phyloP scores from a whole-genome alignment of 257 asterid species.

The Scutellaria galericulata region DNA sequence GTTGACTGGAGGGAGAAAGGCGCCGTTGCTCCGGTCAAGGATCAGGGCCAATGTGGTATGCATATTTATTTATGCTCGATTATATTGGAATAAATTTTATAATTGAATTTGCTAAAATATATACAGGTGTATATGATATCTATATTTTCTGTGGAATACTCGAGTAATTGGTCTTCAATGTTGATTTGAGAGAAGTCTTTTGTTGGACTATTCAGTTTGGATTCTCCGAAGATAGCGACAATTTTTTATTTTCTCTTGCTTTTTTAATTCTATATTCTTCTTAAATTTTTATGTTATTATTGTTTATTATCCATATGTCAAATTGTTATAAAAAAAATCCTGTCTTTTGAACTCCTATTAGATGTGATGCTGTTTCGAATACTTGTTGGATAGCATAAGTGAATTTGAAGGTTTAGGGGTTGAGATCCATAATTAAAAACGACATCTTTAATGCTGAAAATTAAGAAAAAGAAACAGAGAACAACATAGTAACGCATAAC shows the following conservation, averaged over 20 bases:
- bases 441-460: no score
- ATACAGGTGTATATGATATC: not conserved
- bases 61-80: not conserved
- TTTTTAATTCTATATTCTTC: not conserved
- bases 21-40: conserved; percentile 80
- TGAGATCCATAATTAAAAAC: no score
- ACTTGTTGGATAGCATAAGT: no score
- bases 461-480: no score
- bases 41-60: conserved; percentile 95
- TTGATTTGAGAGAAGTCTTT: conserved; percentile 34
- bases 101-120: no score
- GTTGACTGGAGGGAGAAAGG: conserved; percentile 93
- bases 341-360: no score
- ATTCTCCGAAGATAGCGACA: conserved; percentile 12
- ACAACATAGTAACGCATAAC: no score
- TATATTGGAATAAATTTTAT: not conserved
- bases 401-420: no score
- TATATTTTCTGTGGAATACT: not conserved
- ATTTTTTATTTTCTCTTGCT: not conserved
- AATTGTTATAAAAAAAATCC: no score
- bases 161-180: conserved; percentile 8
- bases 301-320: no score
- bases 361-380: no score
- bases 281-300: not conserved
- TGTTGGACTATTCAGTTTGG: conserved; percentile 27